Base-by-base conservation (phyloP, 2,329 filamentous ascomycete species). In the Didymella segeticola region DNA sequence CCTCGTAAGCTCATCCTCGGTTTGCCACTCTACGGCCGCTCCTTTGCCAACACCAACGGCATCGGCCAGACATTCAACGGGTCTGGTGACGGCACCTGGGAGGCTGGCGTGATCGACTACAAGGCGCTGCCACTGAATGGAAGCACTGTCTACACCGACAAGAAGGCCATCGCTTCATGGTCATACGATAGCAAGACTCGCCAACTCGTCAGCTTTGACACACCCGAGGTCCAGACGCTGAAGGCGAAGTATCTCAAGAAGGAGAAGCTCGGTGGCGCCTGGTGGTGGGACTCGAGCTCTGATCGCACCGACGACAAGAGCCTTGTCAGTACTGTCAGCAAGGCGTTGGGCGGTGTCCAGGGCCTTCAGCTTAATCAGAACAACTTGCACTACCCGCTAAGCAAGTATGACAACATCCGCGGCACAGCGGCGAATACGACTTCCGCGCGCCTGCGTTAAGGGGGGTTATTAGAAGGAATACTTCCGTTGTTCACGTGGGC, bases 281-380 rank as follows among this genome's bases (percentile, higher is more conserved):
- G 67, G 68, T 72, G 62, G 62, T 72, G 68, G 69, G 68, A 72
- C 15, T 62, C 60, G 0, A 66, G 60, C 47, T 51, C 48, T 38
- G 68, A 71, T 41, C 62, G 55, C 12, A 58, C 19, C 10, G 56
- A 61, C 20, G 51, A 52, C 12, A 64, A 64, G 57, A 67, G 64
- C 29, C 43, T 69, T 10, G 48, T 69, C 11, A 10, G 34, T 3
- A 61, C 60, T 1, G 59, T 67, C 6, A 53, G 45, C 20, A 55
- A 65, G 23, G 47, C 49, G 19, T 56, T 66, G n/a, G 63, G 62
- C 46, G 63, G 62, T 26, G 8, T 23, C 4, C 15, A 23, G 2
- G 41, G 6, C 20, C 39, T 66, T 36, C 23, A 41, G 22, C 30
- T 45, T 20, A 47, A 42, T 25, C 12, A 29, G n/a, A 65, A 66